These are phyloP conservation scores for bread wheat (Triticum aestivum) DNA, from an alignment of 176 grass and related monocot species.

Conservation along the genomic window IWGSC_CS_RefSeq_v2.1 NC_057802.1:612582450-612582949, in stretches of 20 bases:
- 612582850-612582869: not conserved
- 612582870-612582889: not conserved
- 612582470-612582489: constrained; percentile 57
- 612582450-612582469: not conserved
- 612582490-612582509: constrained; percentile 69
- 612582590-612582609: constrained; percentile 11
- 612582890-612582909: too few species aligned
- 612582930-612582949: too few species aligned
- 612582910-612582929: too few species aligned
- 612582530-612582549: constrained; percentile 88
- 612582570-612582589: constrained; percentile 35
- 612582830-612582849: not conserved
- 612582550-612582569: constrained; percentile 77
- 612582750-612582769: not conserved
- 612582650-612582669: too few species aligned
- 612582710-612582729: too few species aligned
- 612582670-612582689: too few species aligned
- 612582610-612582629: too few species aligned
- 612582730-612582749: not conserved
- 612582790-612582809: not conserved
- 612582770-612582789: not conserved
- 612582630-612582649: too few species aligned
- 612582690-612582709: too few species aligned
- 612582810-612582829: not conserved
- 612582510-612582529: constrained; percentile 67